Percentiles rank a stretch among this genome's conserved stretches.
Evolutionary conservation across 345 rosid genomes (phyloP).

Genomic region (Durio zibethinus): DNA sequence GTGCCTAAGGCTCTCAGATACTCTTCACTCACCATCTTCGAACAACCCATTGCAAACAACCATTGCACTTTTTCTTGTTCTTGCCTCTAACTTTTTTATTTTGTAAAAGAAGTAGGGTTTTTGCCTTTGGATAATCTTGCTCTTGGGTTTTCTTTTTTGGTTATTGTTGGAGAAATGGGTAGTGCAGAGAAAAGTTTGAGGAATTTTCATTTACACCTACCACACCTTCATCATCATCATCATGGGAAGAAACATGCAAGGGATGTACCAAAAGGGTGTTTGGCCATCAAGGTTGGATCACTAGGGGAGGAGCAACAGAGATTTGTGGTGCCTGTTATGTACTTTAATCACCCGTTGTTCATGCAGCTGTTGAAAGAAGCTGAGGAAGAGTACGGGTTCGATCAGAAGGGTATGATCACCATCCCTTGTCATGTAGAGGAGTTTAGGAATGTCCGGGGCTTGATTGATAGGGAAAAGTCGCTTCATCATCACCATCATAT

Average conservation of each 20-base stretch:
- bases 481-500: conserved; percentile 43
- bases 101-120: not conserved
- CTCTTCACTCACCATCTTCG: conserved; percentile 34
- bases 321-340: conserved; percentile 51
- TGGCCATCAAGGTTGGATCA: conserved; percentile 58
- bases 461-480: conserved; percentile 61
- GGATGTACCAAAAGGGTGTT: conserved; percentile 56
- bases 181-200: conserved; percentile 33
- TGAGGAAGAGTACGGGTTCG: conserved; percentile 62
- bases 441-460: conserved; percentile 49
- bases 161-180: conserved; percentile 28
- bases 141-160: not conserved
- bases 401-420: conserved; percentile 58
- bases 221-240: conserved; percentile 21
- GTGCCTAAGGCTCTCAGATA: conserved; percentile 29
- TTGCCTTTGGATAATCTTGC: not conserved
- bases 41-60: conserved; percentile 18
- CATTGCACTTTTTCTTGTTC: conserved; percentile 42
- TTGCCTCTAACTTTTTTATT: conserved; percentile 19
- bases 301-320: conserved; percentile 47
- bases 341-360: conserved; percentile 61
- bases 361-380: conserved; percentile 57
- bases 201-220: conserved; percentile 26
- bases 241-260: conserved; percentile 33
- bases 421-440: conserved; percentile 57